Evolutionary conservation across 225 moss, liverwort and hornwort genomes (phyloP), one percentile per base, ranked within the genome.

Genomic region (Takakia lepidozioides): DNA sequence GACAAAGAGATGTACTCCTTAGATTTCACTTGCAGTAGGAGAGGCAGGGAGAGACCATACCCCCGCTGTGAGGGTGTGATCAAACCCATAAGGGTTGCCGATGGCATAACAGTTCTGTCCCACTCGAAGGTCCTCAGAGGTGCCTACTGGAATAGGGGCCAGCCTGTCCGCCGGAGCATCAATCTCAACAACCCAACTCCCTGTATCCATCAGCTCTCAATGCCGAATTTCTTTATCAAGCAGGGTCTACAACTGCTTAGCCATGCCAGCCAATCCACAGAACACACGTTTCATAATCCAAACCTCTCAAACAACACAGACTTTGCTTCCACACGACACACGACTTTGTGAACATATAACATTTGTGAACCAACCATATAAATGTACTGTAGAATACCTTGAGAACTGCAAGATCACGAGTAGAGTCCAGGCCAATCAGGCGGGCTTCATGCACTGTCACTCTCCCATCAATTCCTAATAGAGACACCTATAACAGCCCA

Each of bases 31-130:
- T n/a, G n/a, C n/a, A n/a, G n/a, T n/a, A n/a, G n/a, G n/a, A n/a
- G n/a, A n/a, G 25, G 25, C 13, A 10, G 30, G 26, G 24, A 46
- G 32, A 55, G 3, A 26, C 57, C 32, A 21, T 76, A 81, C 81
- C 72, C 81, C 81, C 59, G 81, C 72, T n/a, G 81, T 81, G 23
- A 81, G 72, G 21, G 81, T 82, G 43, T 77, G 76, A 57, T 82
- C 72, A 47, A 68, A 82, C 13, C 81, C 81, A 41, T 66, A 82
- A 48, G 81, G 81, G 62, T 82, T 82, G 65, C 81, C 81, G 46
- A 82, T 73, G 14, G 81, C 81, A 57, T 65, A 77, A 55, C 76
- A 76, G n/a, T 70, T 76, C 45, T 82, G 81, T 27, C 81, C 81
- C 49, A 82, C 81, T 23, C 67, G 76, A 54, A 77, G 69, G 40